phyloP scores from a whole-genome alignment of 2,329 filamentous ascomycete species.

The Curvularia lunata region DNA sequence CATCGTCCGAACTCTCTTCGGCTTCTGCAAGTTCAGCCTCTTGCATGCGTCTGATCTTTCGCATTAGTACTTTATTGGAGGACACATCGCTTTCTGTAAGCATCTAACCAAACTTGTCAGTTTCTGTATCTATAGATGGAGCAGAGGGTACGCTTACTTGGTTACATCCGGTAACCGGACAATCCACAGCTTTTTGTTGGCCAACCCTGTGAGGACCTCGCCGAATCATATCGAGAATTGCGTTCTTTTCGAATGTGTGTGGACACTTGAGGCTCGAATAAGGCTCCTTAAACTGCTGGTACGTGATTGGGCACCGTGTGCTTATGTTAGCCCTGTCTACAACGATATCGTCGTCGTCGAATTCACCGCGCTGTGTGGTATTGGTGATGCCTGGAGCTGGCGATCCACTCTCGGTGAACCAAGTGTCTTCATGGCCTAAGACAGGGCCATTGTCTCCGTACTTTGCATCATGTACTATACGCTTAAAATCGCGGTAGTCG shows the following conservation, averaged over 20 bases:
- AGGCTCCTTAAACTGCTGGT: constrained; percentile 69
- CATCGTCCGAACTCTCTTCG: constrained; percentile 37
- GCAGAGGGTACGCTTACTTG: constrained; percentile 42
- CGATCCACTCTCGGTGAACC: constrained; percentile 64
- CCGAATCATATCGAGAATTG: constrained; percentile 63
- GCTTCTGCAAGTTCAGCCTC: constrained; percentile 31
- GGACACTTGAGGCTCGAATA: constrained; percentile 71
- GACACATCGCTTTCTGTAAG: constrained; percentile 39
- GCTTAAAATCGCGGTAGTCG: constrained; percentile 66
- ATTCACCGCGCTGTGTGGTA: constrained; percentile 36
- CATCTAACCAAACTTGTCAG: constrained; percentile 30
- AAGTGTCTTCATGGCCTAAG: constrained; percentile 63
- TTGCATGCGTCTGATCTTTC: constrained; percentile 49
- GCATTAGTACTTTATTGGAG: constrained; percentile 41
- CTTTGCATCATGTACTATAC: constrained; percentile 66
- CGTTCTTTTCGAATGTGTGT: constrained; percentile 73
- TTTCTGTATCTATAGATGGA: background rate
- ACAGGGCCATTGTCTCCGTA: constrained; percentile 61
- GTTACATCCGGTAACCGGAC: constrained; percentile 70
- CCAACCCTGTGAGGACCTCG: constrained; percentile 24
- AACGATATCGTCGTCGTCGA: constrained; percentile 70
- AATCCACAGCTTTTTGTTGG: constrained; percentile 55
- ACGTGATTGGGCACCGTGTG: constrained; percentile 72
- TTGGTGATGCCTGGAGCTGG: constrained; percentile 52
- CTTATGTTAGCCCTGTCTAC: constrained; percentile 68